These are phyloP conservation scores for Kondoa malvinella DNA, from an alignment of 768 basidiomycete species.

Conservation along the genomic window DNA sequence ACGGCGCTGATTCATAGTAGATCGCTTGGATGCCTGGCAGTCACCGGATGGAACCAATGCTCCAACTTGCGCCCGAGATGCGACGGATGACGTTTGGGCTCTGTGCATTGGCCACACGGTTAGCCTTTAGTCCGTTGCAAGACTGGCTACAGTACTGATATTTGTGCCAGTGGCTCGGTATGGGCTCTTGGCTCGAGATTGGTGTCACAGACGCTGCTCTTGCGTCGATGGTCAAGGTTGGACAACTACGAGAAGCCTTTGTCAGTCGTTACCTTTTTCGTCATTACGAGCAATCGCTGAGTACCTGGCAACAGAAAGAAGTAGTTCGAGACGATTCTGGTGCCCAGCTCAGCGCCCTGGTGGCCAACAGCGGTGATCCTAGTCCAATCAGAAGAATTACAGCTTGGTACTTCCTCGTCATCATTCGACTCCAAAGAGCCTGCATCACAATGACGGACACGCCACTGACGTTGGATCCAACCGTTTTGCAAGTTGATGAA, in stretches of 20 bases:
- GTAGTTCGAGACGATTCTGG: not conserved
- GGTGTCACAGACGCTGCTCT: not conserved
- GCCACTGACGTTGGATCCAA: not conserved
- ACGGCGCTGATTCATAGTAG: not conserved
- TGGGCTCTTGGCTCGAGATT: not conserved
- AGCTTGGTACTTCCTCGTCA: not conserved
- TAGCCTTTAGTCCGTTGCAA: too few relatives aligned
- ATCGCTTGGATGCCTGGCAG: not conserved
- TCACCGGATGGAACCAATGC: not conserved
- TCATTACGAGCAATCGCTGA: not conserved
- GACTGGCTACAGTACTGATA: too few relatives aligned
- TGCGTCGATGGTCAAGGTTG: not conserved
- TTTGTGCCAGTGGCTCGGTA: not conserved
- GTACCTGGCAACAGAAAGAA: not conserved
- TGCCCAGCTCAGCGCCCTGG: not conserved
- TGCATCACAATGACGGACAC: not conserved
- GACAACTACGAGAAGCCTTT: not conserved
- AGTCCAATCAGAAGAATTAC: not conserved
- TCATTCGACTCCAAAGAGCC: not conserved
- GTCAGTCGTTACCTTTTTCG: not conserved
- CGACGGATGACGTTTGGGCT: not conserved
- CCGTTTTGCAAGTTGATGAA: not conserved
- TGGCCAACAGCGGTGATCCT: not conserved
- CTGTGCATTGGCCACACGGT: too few relatives aligned
- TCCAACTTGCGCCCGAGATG: not conserved